Evolutionary conservation across 495 filamentous ascomycete species (phyloP).

Genomic region (Podospora australis): DNA sequence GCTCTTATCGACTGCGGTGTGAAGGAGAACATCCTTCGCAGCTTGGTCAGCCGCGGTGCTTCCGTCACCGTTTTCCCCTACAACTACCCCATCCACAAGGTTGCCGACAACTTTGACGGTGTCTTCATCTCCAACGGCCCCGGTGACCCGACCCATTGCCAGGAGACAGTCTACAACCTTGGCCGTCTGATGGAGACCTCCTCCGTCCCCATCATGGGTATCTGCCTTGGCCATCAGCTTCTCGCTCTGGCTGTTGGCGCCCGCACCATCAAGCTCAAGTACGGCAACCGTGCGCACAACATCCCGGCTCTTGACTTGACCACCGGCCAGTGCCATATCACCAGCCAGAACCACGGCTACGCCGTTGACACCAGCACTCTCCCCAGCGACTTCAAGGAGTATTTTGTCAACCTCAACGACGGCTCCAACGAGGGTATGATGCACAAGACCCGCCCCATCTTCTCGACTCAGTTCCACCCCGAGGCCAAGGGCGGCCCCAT

Average conservation of each 20-base stretch:
- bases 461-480: conserved; percentile 97
- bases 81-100: conserved; percentile 96
- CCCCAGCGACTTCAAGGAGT: conserved; percentile 84
- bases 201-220: conserved; percentile 90
- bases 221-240: conserved; percentile 91
- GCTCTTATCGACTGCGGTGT: conserved; percentile 97
- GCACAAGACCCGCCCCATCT: conserved; percentile 92
- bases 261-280: conserved; percentile 88
- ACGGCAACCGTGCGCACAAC: conserved; percentile 96
- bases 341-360: conserved; percentile 96
- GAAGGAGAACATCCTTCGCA: conserved; percentile 98
- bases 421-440: conserved; percentile 93
- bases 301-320: conserved; percentile 92
- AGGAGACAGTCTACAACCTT: conserved; percentile 86
- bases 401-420: conserved; percentile 96
- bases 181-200: conserved; percentile 81
- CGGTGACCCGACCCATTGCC: conserved; percentile 94
- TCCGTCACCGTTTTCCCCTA: conserved; percentile 90
- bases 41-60: conserved; percentile 78
- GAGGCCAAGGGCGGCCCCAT: conserved; percentile 95
- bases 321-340: conserved; percentile 97
- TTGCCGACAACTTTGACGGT: conserved; percentile 93
- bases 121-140: conserved; percentile 98
- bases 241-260: conserved; percentile 77
- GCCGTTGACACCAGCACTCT: conserved; percentile 86